Evolutionary conservation across 306 rosid species (phyloP), one percentile per base, ranked within the genome.

Genomic region (Neltuma alba): DNA sequence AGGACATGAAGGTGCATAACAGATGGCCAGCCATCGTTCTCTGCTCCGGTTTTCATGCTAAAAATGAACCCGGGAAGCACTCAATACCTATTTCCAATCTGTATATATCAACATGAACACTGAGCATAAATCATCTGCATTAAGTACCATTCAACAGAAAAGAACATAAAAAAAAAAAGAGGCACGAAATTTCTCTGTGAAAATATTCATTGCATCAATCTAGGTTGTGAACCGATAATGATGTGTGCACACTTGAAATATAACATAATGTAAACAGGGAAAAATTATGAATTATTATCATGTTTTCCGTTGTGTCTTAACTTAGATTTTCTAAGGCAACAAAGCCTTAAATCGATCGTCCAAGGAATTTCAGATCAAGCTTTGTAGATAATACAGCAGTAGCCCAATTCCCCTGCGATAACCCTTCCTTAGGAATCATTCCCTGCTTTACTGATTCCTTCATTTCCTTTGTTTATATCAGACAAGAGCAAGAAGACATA

Each of bases 41-140:
- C 41, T 3, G 21, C 11, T 12, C 34, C 28, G 13, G 36, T 4
- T 40, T 68, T 68, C 73, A 68, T 68, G 52, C 52, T 68, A 12
- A 68, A 67, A 38, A 0, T 5, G 50, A 40, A 23, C 34, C 54
- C 73, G 23, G n/a, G 21, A 38, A 68, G 12, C 73, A 10, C n/a
- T 68, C 73, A 40, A 23, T 68, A 23, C 52, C 52, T 66, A 66
- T 38, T 23, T 23, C 33, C 73, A 40, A 68, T 68, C 73, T 68
- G 73, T n/a, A 68, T 13, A 40, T 40, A 23, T 40, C 33, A 40
- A 40, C 6, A 68, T 7, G 4, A 23, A 21, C 50, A 68, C 2
- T 13, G 52, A 40, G 34, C 47, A 68, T 23, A 47, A 54, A 68
- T 6, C 54, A 40, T 40, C 27, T 11, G 72, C 30, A 37, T 23